Conservation (phyloP, 257 asterid species). For the Solanum appendiculatum region DNA sequence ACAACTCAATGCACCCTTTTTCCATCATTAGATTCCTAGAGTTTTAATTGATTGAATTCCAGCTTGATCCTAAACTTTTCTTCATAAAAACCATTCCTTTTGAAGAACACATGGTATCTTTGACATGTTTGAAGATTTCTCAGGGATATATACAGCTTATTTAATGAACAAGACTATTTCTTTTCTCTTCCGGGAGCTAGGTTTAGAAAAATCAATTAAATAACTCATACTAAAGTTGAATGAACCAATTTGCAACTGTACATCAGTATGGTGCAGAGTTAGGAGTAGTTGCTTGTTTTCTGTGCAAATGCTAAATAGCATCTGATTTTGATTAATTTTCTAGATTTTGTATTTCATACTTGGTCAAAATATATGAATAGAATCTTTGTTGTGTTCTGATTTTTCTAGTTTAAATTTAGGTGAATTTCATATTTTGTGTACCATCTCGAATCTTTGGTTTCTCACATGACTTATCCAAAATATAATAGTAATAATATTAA, state of each 20-base stretch:
- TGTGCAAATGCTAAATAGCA: background rate
- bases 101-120: background rate
- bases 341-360: background rate
- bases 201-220: background rate
- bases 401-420: background rate
- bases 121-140: background rate
- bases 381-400: background rate
- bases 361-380: background rate
- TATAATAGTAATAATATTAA: background rate
- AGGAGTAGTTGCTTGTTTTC: background rate
- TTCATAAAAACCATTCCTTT: background rate
- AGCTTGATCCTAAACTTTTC: background rate
- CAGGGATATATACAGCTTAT: background rate
- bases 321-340: background rate
- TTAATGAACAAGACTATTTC: background rate
- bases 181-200: background rate
- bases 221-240: background rate
- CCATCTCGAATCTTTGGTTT: background rate
- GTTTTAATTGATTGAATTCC: background rate
- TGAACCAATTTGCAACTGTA: background rate
- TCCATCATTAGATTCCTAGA: background rate
- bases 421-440: background rate
- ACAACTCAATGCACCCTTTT: background rate
- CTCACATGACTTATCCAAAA: background rate
- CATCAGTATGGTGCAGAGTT: background rate